Base-by-base conservation (phyloP, 2,329 filamentous ascomycete species). In the Aspergillus vadensis region DNA sequence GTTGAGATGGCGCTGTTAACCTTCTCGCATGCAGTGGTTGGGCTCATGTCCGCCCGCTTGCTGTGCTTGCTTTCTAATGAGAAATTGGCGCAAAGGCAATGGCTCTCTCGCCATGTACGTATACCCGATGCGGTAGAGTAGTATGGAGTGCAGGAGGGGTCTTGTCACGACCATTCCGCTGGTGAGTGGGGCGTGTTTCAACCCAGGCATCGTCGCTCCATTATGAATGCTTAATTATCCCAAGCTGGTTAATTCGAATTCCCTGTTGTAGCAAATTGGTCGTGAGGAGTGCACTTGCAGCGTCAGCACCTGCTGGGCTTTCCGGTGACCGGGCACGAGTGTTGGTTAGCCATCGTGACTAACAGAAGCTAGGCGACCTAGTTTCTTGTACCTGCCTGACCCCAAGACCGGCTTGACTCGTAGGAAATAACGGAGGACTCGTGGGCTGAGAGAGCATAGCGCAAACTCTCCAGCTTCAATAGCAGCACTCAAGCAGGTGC, bases 181-280 rank as follows among this genome's bases (percentile, higher is more conserved):
- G 12, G 32, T 21, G 39, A 15, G 53, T 43, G 53, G 32, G 36
- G 44, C 27, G 38, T 39, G 44, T 47, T 51, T 55, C n/a, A 50
- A 39, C 30, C 25, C 32, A 36, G 15, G 14, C 51, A 36, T 15
- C 4, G 39, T 44, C 17, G 27, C 21, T 53, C 27, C 32, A 55
- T 52, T 27, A 30, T 38, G 54, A 58, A 36, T 63, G 58, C 55
- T 60, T 63, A 51, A 57, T 57, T 47, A 14, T 36, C 32, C 30
- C 44, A 41, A 54, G 54, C 49, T 57, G 59, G 57, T 36, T 59
- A 17, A 51, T 38, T 50, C 44, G 41, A 25, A 39, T 14, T 58
- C 58, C 15, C 14, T 49, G 55, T 27, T 50, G 32, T 23, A 27
- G 48, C 25, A 30, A 17, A 27, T 54, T 21, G 21, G 2, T 15